Evolutionary conservation across 257 asterid genomes (phyloP), one percentile per base, ranked within the genome.

Genomic region (Pogostemon cablin): DNA sequence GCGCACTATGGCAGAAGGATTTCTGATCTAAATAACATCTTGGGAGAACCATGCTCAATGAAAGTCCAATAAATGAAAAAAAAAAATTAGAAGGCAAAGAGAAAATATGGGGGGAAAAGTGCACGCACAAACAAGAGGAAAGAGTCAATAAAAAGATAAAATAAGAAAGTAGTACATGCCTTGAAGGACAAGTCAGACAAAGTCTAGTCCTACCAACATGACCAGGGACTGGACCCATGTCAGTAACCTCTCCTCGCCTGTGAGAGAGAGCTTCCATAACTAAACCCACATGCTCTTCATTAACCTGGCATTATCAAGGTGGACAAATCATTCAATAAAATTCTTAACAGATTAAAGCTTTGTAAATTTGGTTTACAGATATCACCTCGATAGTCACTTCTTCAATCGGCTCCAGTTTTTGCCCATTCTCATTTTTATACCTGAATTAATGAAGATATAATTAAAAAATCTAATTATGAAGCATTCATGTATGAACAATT

Each of bases 181-280:
- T 95, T 47, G 99, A 95, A 69, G 99, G 98, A 79, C 99, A 95
- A 39, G 95, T 89, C 70, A 95, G 79, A 78, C 95, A 86, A 73
- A 95, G 69, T 82, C 90, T 87, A 72, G 92, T 91, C 84, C 99
- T 87, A 65, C 96, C 99, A 83, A 81, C 79, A 75, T 83, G 74
- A 78, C 98, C 98, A 1, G 98, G 95, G 61, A 95, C 99, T 47
- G 98, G 95, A 64, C 99, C 97, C 98, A 95, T 89, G 84, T 95
- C 99, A 6, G 87, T 73, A 63, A 91, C 86, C 82, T 87, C 97
- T 54, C 90, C 98, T 62, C 96, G 86, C 79, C 99, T 79, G 79
- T 91, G 99, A 68, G 97, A 84, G 69, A 95, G 98, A 68, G 99
- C 96, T 76, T 95, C 99, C 98, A 91, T 84, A 54, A 95, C 85